A percentile compares a stretch with the other conserved stretches of the same genome.
phyloP scores from a whole-genome alignment of 192 early-diverging fungal species.

The Paraglomus occultum region DNA sequence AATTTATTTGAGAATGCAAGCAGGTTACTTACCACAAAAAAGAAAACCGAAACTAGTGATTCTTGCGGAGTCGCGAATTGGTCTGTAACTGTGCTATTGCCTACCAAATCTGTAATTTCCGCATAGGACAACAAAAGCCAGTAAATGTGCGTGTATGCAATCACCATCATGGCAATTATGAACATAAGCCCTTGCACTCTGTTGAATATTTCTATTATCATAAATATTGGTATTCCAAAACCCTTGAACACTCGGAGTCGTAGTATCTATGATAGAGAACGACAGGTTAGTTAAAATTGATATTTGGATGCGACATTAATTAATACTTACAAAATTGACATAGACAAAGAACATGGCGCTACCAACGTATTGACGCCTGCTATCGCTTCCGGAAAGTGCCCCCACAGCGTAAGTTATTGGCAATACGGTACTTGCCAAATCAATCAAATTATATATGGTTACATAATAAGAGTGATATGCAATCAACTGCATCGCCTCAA shows the following conservation, averaged over 20 bases:
- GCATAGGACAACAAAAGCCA: too few relatives aligned
- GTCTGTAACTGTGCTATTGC: too few relatives aligned
- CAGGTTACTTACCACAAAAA: neutral
- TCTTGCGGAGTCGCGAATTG: too few relatives aligned
- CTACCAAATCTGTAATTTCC: too few relatives aligned
- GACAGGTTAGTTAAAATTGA: neutral
- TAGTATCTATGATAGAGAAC: neutral
- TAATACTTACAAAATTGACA: too few relatives aligned
- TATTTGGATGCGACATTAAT: too few relatives aligned
- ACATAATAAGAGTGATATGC: neutral
- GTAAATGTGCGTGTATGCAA: conserved; percentile 4
- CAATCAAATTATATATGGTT: neutral
- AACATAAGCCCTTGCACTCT: neutral
- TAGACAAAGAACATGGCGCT: too few relatives aligned
- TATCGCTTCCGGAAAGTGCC: too few relatives aligned
- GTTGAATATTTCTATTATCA: conserved; percentile 6
- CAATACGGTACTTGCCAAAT: conserved; percentile 15
- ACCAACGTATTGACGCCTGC: neutral
- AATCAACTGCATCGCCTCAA: conserved; percentile 8
- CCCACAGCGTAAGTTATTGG: neutral
- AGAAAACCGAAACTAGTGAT: neutral
- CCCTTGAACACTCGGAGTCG: neutral
- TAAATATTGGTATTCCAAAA: conserved; percentile 10
- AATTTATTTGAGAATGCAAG: neutral
- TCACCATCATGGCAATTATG: neutral